Evolutionary conservation across 257 asterid species (phyloP).

Genomic region (Linaria vulgaris): DNA sequence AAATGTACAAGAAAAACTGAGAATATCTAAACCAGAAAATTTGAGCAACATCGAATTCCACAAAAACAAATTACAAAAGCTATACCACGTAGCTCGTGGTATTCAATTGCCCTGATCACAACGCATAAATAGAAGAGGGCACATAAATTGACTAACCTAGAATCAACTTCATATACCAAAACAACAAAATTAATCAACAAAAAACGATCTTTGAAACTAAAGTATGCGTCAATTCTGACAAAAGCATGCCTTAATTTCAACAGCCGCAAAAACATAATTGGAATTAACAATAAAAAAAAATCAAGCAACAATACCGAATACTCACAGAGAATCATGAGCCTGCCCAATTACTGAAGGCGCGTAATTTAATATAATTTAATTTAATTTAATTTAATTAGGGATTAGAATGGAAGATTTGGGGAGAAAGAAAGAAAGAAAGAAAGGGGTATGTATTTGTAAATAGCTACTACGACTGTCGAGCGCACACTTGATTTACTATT

Average conservation of each 20-base stretch:
- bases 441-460: no score
- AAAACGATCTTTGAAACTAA: background rate
- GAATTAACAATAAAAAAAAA: slow-evolving; percentile 21
- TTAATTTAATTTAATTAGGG: no score
- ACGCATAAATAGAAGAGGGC: background rate
- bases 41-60: background rate
- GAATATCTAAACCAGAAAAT: background rate
- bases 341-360: background rate
- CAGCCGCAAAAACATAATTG: slow-evolving; percentile 15
- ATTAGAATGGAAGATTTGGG: no score
- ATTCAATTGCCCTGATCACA: no score
- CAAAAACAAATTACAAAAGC: background rate
- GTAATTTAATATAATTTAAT: background rate
- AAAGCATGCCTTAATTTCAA: slow-evolving; percentile 17
- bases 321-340: slow-evolving; percentile 19
- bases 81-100: no score
- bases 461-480: no score
- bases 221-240: slow-evolving; percentile 9
- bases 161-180: no score
- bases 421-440: no score
- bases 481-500: no score
- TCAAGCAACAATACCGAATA: background rate
- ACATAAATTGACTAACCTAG: no score
- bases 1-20: background rate
- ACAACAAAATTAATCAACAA: no score